These are phyloP conservation scores for Pulicaria dysenterica DNA, from an alignment of 129 eudicot genomes.

Conservation along the genomic window DNA sequence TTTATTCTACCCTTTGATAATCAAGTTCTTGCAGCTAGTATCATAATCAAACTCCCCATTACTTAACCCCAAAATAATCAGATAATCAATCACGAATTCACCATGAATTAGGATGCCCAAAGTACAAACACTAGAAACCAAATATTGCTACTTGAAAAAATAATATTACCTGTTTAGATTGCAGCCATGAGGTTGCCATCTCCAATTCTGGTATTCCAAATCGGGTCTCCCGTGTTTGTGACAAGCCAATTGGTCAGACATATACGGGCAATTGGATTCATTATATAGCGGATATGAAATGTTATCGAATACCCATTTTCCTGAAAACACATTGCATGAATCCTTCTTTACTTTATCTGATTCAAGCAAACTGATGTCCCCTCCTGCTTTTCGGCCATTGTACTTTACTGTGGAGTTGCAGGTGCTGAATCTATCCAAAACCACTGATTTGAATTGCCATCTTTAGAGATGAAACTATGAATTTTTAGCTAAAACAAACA, in stretches of 20 bases:
- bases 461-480: constrained; percentile 14
- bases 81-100: background rate
- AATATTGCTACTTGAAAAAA: background rate
- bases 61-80: background rate
- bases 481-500: background rate
- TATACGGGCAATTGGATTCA: constrained; percentile 77
- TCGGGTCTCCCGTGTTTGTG: constrained; percentile 92
- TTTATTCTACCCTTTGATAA: background rate
- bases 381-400: constrained; percentile 52
- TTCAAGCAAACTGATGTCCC: constrained; percentile 25
- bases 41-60: background rate
- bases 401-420: constrained; percentile 72
- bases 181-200: constrained; percentile 93
- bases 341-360: constrained; percentile 38
- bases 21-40: background rate
- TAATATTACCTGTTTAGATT: constrained; percentile 70
- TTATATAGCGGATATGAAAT: constrained; percentile 70
- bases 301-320: constrained; percentile 85
- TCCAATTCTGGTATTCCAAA: constrained; percentile 70
- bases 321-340: constrained; percentile 68
- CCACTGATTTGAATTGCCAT: constrained; percentile 40
- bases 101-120: background rate
- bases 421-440: constrained; percentile 67
- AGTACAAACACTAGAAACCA: background rate
- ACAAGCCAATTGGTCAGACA: constrained; percentile 97